A percentile compares a stretch with the other conserved stretches of the same genome.
Conservation (phyloP, 768 basidiomycete genomes). For the Boletus fagicola region DNA sequence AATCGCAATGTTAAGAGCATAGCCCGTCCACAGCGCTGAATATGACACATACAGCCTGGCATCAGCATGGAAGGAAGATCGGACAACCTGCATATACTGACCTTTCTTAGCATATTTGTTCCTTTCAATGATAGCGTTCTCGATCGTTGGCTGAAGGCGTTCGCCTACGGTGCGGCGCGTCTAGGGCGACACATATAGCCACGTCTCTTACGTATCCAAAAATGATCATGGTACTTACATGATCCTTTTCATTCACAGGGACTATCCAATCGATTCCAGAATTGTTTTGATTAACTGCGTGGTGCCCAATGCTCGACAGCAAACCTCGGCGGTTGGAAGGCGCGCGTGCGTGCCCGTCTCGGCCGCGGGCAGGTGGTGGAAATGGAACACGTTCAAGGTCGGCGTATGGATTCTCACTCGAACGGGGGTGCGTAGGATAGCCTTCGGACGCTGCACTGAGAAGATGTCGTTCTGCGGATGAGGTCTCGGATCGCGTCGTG, state of each 20-base stretch:
- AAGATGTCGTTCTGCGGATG: conserved; percentile 11
- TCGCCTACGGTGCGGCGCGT: conserved; percentile 45
- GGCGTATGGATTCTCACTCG: conserved; percentile 3
- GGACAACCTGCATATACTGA: conserved; percentile 3
- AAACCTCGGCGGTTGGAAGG: conserved; percentile 8
- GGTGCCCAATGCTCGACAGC: not conserved
- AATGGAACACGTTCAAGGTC: conserved; percentile 7
- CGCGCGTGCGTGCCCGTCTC: conserved; percentile 17
- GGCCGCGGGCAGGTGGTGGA: conserved; percentile 10
- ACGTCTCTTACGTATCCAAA: not conserved
- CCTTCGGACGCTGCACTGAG: conserved; percentile 10
- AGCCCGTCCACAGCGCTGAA: conserved; percentile 33
- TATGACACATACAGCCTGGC: not conserved
- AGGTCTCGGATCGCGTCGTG: not conserved
- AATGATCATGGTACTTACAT: conserved; percentile 12
- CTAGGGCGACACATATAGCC: not conserved
- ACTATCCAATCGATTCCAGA: conserved; percentile 29
- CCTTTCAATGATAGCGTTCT: conserved; percentile 44
- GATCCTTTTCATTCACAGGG: conserved; percentile 21
- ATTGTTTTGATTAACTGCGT: not conserved
- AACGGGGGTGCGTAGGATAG: not conserved
- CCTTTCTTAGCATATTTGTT: conserved; percentile 49
- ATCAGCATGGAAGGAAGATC: conserved; percentile 9
- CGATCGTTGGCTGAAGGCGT: conserved; percentile 54
- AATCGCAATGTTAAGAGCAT: conserved; percentile 49